Evolutionary conservation across 805 yeast genomes (phyloP), one percentile per base, ranked within the genome.

Genomic region (Naumovozyma baii): DNA sequence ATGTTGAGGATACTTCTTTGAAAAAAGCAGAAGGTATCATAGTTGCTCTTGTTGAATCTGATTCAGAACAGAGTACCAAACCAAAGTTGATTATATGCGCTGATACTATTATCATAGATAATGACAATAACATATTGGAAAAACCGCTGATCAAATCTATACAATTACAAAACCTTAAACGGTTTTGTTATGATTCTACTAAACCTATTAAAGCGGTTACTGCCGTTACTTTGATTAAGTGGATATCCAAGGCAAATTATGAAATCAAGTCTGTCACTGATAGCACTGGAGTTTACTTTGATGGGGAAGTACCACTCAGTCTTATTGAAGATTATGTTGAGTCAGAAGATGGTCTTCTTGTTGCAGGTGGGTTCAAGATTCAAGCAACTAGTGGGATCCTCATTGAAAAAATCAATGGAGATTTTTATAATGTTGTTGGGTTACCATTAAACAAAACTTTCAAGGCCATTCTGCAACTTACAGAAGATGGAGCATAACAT

Each of bases 331-430:
- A 68, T 13, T 90, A 90, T 57, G 80, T 83, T 9, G 69, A 69
- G 2, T 63, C 78, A 2, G 80, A 72, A 17, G 96, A 90, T 56
- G 97, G 92, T 1, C 40, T 68, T 5, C 71, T 72, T 36, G 96
- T 84, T 1, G 95, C 97, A 2, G 98, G 96, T 4, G 98, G 98
- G 1, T 88, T 84, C 63, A 78, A 78, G 50, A 78, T 82, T 43
- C 97, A 90, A 61, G 83, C 80, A 0, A 55, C 58, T 8, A 92
- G 94, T 2, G 77, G 82, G 1, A 53, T 79, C 29, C 62, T 90
- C 46, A 74, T 92, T 47, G 60, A 67, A 16, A 61, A 63, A 13
- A 71, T 87, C 10, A 68, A 69, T 1, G 98, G 98, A 0, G 97
- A 90, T 56, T 84, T 74, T 54, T 77, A 71, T 60, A 90, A 86